phyloP scores from a whole-genome alignment of 78 protist species.

The Dictyostelium firmibasis region DNA sequence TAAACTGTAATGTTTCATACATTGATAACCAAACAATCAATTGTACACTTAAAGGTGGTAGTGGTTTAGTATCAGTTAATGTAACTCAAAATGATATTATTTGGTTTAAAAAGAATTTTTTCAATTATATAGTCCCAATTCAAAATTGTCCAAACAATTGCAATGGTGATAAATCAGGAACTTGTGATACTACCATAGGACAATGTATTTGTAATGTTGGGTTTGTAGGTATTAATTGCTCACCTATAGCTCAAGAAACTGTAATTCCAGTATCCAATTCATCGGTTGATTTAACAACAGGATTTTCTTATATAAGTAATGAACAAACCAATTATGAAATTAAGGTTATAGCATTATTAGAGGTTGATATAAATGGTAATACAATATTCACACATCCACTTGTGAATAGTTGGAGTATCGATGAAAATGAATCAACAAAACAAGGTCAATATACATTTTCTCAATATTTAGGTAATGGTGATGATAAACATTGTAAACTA shows the following conservation, averaged over 20 bases:
- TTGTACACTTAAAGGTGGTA: not conserved
- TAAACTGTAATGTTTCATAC: not conserved
- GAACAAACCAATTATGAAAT: slow-evolving; percentile 8
- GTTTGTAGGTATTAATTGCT: not conserved
- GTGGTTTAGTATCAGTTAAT: not conserved
- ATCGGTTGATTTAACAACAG: not conserved
- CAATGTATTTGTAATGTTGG: not conserved
- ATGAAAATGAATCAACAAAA: not conserved
- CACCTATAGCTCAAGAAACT: not conserved
- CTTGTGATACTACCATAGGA: not conserved
- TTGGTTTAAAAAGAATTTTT: not conserved
- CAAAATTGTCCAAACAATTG: not conserved
- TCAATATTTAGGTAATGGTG: not conserved
- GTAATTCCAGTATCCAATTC: not conserved
- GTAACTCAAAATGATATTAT: not conserved
- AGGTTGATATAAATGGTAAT: not conserved
- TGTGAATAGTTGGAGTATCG: not conserved
- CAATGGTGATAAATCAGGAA: not conserved
- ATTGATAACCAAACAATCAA: not conserved
- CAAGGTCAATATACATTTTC: not conserved
- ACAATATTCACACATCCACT: not conserved
- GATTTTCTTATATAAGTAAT: not conserved
- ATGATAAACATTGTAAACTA: not conserved
- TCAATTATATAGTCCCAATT: not conserved
- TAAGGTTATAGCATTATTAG: not conserved